Evolutionary conservation across 2,329 filamentous ascomycete species (phyloP).

Genomic region (Aspergillus calidoustus): DNA sequence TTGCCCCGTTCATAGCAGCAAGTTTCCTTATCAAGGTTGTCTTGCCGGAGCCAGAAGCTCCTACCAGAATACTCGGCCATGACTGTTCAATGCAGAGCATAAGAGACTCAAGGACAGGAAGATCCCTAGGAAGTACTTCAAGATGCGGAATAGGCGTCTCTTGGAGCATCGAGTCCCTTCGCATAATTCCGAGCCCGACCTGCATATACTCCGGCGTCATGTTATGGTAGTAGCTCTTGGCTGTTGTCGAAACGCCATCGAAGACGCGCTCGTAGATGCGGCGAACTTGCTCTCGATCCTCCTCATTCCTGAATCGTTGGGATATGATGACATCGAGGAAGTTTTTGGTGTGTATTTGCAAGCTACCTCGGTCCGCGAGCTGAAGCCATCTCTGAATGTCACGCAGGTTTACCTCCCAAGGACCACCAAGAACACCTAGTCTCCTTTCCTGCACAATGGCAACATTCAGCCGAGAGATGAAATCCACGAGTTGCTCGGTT

Average conservation of each 20-base stretch:
- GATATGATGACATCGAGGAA: slow-evolving; percentile 82
- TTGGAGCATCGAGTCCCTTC: slow-evolving; percentile 57
- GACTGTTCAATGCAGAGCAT: slow-evolving; percentile 85
- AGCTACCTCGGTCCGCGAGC: slow-evolving; percentile 65
- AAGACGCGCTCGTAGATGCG: slow-evolving; percentile 71
- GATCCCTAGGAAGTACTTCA: slow-evolving; percentile 45
- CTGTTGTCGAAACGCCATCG: slow-evolving; percentile 49
- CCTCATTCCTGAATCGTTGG: slow-evolving; percentile 79
- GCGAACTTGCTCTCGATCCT: slow-evolving; percentile 69
- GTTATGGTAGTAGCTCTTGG: slow-evolving; percentile 71
- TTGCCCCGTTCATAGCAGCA: slow-evolving; percentile 76
- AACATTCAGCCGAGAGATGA: slow-evolving; percentile 79
- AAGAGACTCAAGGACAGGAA: slow-evolving; percentile 80
- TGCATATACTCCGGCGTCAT: slow-evolving; percentile 70
- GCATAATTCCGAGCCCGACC: slow-evolving; percentile 75
- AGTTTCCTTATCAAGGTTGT: slow-evolving; percentile 78
- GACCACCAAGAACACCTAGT: slow-evolving; percentile 66
- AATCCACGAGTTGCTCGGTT: slow-evolving; percentile 72
- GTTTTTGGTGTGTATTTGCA: slow-evolving; percentile 68
- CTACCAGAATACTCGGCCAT: slow-evolving; percentile 87
- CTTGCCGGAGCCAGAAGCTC: slow-evolving; percentile 85
- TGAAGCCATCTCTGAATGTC: slow-evolving; percentile 89
- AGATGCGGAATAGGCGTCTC: slow-evolving; percentile 39
- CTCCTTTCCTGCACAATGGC: slow-evolving; percentile 63
- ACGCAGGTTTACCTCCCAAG: slow-evolving; percentile 95